Percentiles rank a stretch among this genome's conserved stretches.
These are phyloP conservation scores for Taphrina flavorubra DNA, from an alignment of 1,139 yeast species.

Conservation along the genomic window DNA sequence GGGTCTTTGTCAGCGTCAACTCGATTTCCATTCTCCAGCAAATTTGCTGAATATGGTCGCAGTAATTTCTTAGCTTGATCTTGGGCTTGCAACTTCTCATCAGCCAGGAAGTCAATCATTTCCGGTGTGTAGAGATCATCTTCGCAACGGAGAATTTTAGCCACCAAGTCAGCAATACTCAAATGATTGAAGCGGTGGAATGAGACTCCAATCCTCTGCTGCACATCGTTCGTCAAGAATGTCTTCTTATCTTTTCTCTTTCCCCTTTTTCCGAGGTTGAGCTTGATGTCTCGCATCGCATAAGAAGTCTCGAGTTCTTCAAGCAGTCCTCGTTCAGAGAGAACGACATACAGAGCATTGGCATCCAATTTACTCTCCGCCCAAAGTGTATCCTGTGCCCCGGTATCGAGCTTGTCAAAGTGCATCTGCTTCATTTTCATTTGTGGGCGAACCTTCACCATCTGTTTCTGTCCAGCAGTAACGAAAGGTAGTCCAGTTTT, in stretches of 20 bases:
- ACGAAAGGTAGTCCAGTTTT: conserved; percentile 42
- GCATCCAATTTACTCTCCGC: conserved; percentile 59
- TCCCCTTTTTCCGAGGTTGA: conserved; percentile 49
- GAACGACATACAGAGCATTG: conserved; percentile 57
- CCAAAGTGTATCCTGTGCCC: conserved; percentile 82
- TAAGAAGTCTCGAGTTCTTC: conserved; percentile 80
- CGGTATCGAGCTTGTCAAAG: conserved; percentile 76
- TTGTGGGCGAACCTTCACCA: conserved; percentile 57
- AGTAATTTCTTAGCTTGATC: conserved; percentile 50
- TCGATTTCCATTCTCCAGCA: conserved; percentile 51
- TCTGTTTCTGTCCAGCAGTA: conserved; percentile 35
- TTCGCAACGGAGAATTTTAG: conserved; percentile 73
- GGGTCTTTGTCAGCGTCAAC: conserved; percentile 64
- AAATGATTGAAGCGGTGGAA: conserved; percentile 75
- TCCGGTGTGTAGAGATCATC: conserved; percentile 72
- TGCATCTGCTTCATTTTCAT: conserved; percentile 86
- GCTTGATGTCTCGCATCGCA: conserved; percentile 64
- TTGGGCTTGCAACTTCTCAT: conserved; percentile 54
- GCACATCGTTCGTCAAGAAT: conserved; percentile 75
- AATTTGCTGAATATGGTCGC: conserved; percentile 72
- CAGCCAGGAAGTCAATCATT: conserved; percentile 80
- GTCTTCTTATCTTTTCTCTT: conserved; percentile 56
- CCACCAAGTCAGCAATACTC: conserved; percentile 67
- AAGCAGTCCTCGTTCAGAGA: conserved; percentile 73
- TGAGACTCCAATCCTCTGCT: conserved; percentile 91